Evolutionary conservation across 1,139 yeast species (phyloP).

Genomic region (Sugiyamaella novakii): DNA sequence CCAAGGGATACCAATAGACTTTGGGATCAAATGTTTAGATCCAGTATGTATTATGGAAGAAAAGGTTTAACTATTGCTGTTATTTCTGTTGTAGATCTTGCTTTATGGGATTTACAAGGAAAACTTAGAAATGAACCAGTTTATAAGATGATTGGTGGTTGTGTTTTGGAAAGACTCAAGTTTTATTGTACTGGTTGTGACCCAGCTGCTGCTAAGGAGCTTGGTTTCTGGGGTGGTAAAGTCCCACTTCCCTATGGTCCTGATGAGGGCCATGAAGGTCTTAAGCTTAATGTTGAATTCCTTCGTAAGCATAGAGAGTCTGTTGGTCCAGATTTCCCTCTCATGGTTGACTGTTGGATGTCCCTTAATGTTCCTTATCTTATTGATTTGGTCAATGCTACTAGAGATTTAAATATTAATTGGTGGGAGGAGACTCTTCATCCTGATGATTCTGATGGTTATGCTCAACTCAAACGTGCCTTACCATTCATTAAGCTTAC

Average conservation of each 20-base stretch:
- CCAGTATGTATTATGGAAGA: conserved; percentile 54
- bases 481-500: conserved; percentile 52
- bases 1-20: conserved; percentile 50
- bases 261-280: conserved; percentile 52
- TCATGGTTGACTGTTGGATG: conserved; percentile 57
- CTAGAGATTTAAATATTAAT: conserved; percentile 50
- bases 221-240: conserved; percentile 56
- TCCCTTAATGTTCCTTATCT: conserved; percentile 51
- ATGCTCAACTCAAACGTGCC: conserved; percentile 49
- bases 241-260: conserved; percentile 55
- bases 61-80: conserved; percentile 53
- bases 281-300: conserved; percentile 50
- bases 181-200: conserved; percentile 54
- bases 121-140: conserved; percentile 53
- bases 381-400: conserved; percentile 50
- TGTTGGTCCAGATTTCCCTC: conserved; percentile 54
- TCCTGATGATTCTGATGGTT: conserved; percentile 54
- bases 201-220: conserved; percentile 50
- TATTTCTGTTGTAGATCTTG: conserved; percentile 51
- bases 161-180: conserved; percentile 48
- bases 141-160: conserved; percentile 54
- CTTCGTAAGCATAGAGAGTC: conserved; percentile 47
- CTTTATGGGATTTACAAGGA: conserved; percentile 54
- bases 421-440: conserved; percentile 56
- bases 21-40: conserved; percentile 54